Evolutionary conservation across 139 green algal species (phyloP).

Genomic region (Chlorella sp.): DNA sequence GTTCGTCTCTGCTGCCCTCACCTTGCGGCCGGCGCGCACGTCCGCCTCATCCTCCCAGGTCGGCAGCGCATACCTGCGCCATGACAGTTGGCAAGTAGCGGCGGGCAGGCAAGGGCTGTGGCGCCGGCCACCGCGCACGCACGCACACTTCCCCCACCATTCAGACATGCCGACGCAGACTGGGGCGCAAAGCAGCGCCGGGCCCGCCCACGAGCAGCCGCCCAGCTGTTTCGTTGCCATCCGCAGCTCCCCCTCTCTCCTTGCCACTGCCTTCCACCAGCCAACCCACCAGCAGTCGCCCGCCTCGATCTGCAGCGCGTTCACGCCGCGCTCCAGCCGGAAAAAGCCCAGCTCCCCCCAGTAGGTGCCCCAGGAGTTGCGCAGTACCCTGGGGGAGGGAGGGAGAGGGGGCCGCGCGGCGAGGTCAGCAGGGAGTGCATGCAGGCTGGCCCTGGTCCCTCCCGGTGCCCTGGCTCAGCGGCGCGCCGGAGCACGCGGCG

Average conservation of each 20-base stretch:
- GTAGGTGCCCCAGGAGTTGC: slow-evolving; percentile 68
- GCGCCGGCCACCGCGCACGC: too few relatives aligned
- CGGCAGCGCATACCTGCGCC: slow-evolving; percentile 25
- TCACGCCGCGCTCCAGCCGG: slow-evolving; percentile 47
- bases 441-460: too few relatives aligned
- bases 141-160: not conserved
- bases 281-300: slow-evolving; percentile 65
- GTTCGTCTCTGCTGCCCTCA: too few relatives aligned
- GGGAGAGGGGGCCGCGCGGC: not conserved
- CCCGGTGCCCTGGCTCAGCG: too few relatives aligned
- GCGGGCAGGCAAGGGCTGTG: not conserved
- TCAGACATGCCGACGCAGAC: too few relatives aligned
- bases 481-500: too few relatives aligned
- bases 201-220: not conserved
- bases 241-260: not conserved
- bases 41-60: slow-evolving; percentile 50
- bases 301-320: slow-evolving; percentile 51
- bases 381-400: slow-evolving; percentile 34
- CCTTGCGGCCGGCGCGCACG: slow-evolving; percentile 36
- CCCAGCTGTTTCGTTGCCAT: not conserved
- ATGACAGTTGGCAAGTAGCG: too few relatives aligned
- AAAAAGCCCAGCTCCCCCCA: slow-evolving; percentile 66
- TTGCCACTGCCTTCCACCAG: too few relatives aligned
- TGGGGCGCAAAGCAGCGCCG: too few relatives aligned
- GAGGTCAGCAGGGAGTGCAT: too few relatives aligned